Percentiles rank a stretch among this genome's conserved stretches.
Evolutionary conservation across 257 asterid species (phyloP).

Genomic region (Paulownia fortunei): DNA sequence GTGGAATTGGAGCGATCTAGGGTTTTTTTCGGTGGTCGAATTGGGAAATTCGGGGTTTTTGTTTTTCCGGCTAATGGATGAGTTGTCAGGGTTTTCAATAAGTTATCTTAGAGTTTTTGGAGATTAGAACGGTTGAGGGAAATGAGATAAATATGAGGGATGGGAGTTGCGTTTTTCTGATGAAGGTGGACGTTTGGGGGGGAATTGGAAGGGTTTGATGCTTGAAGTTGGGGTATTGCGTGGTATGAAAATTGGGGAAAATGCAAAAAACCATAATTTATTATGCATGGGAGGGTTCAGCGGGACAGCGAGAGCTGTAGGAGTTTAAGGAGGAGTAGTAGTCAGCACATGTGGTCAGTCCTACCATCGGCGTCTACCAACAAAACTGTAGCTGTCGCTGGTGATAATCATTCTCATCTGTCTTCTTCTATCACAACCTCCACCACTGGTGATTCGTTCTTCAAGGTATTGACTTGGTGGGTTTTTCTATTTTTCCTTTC

Average conservation of each 20-base stretch:
- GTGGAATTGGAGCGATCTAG: constrained; percentile 37
- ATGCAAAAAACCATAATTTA: constrained; percentile 44
- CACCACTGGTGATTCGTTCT: constrained; percentile 45
- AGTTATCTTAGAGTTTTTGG: neutral
- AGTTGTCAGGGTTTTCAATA: neutral
- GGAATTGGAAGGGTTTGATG: constrained; percentile 20
- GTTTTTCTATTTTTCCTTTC: constrained; percentile 16
- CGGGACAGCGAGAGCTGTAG: constrained; percentile 43
- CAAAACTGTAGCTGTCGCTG: constrained; percentile 36
- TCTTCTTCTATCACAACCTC: constrained; percentile 31
- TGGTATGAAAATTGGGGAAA: constrained; percentile 36
- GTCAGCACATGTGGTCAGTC: constrained; percentile 52
- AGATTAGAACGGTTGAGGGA: constrained; percentile 31
- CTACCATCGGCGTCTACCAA: constrained; percentile 38
- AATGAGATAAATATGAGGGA: neutral
- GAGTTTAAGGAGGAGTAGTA: constrained; percentile 32
- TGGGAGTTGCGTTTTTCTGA: neutral
- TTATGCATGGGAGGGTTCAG: constrained; percentile 59
- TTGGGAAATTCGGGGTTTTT: neutral
- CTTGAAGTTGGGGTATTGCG: constrained; percentile 28
- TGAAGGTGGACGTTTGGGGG: constrained; percentile 1
- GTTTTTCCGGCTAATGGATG: neutral
- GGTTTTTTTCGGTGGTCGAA: constrained; percentile 10
- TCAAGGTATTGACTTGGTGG: constrained; percentile 59
- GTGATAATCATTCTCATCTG: constrained; percentile 35